Percentiles rank a stretch among this genome's conserved stretches.
phyloP scores from a whole-genome alignment of 768 basidiomycete genomes.

The Collybiopsis confluens region DNA sequence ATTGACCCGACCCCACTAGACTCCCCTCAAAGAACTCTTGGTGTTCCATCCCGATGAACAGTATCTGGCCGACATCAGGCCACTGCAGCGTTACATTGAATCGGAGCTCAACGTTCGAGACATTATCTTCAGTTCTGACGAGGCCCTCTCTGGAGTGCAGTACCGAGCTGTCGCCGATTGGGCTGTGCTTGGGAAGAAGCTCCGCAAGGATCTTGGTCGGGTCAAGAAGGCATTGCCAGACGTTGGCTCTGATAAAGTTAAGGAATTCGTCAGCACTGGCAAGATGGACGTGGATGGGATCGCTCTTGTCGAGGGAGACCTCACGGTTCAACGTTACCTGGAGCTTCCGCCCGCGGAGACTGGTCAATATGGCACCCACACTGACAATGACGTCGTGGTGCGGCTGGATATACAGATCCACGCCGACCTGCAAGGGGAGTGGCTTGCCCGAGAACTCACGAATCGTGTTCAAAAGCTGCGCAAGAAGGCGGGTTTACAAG shows the following conservation, averaged over 20 bases:
- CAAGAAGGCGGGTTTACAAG: conserved; percentile 93
- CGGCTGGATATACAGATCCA: conserved; percentile 88
- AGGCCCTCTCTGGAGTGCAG: conserved; percentile 77
- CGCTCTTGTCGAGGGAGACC: conserved; percentile 83
- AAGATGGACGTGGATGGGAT: conserved; percentile 86
- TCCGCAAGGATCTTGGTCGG: conserved; percentile 85
- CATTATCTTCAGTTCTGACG: conserved; percentile 86
- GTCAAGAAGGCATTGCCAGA: conserved; percentile 85
- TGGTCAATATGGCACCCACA: conserved; percentile 74
- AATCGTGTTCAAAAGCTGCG: conserved; percentile 93
- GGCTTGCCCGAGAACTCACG: conserved; percentile 83
- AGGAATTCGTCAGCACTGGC: conserved; percentile 68
- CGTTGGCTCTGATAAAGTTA: conserved; percentile 80
- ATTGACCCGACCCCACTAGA: conserved; percentile 54
- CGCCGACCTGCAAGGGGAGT: conserved; percentile 81
- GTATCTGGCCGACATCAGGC: conserved; percentile 82
- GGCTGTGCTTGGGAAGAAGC: conserved; percentile 88
- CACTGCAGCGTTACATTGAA: conserved; percentile 82
- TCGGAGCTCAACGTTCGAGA: conserved; percentile 96
- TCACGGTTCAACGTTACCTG: conserved; percentile 87
- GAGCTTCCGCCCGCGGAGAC: conserved; percentile 62
- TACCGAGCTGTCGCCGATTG: conserved; percentile 94
- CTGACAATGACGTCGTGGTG: conserved; percentile 93
- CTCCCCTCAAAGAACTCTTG: conserved; percentile 86
- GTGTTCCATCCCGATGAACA: conserved; percentile 87